These are phyloP conservation scores for Pseudozyma sp. DNA, from an alignment of 1,284 basidiomycete species.

Conservation along the genomic window DNA sequence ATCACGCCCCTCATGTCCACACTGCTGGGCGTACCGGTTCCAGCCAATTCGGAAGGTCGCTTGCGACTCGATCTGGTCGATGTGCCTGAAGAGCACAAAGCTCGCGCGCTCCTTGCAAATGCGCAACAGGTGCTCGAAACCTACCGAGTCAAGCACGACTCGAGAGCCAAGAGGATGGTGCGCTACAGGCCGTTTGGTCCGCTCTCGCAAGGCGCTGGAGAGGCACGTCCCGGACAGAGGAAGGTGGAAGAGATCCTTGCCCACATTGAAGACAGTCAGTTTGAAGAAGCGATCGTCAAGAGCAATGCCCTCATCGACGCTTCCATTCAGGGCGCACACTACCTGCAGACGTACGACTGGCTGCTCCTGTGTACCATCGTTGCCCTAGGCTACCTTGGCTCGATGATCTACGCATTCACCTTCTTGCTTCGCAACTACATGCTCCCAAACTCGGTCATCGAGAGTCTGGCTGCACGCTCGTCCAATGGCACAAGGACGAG, in stretches of 20 bases:
- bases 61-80: conserved; percentile 67
- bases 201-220: conserved; percentile 11
- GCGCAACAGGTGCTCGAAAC: conserved; percentile 82
- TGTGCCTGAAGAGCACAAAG: conserved; percentile 71
- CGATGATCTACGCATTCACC: conserved; percentile 72
- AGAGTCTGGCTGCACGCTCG: not conserved
- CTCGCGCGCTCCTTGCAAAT: conserved; percentile 77
- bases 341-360: conserved; percentile 87
- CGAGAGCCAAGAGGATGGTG: conserved; percentile 44
- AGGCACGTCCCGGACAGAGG: conserved; percentile 69
- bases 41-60: conserved; percentile 69
- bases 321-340: conserved; percentile 78
- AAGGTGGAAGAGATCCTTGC: conserved; percentile 67
- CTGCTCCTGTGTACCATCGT: conserved; percentile 79
- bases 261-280: conserved; percentile 69
- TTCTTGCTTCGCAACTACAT: conserved; percentile 61
- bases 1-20: conserved; percentile 79
- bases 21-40: conserved; percentile 54
- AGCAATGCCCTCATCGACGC: conserved; percentile 75
- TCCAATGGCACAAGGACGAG: not conserved
- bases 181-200: conserved; percentile 46
- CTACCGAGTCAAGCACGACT: conserved; percentile 78
- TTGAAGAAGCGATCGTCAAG: conserved; percentile 72
- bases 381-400: conserved; percentile 80
- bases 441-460: conserved; percentile 21